Conservation (phyloP, 176 grass and related monocot species). For the Calamus simplicifolius region DNA sequence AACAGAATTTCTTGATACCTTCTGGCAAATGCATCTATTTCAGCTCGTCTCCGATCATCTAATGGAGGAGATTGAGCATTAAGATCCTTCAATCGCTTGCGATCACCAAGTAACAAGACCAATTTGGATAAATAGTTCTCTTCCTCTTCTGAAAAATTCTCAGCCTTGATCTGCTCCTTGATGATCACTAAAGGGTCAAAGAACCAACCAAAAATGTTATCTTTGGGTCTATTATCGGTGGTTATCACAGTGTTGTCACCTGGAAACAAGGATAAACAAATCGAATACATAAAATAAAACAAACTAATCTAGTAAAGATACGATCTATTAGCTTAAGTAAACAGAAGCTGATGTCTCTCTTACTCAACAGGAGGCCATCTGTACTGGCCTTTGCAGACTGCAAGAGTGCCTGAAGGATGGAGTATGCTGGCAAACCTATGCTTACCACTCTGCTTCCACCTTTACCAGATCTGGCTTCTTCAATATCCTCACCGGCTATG, state of each 20-base stretch:
- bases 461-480: slow-evolving; percentile 76
- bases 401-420: slow-evolving; percentile 73
- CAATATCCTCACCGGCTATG: slow-evolving; percentile 64
- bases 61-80: slow-evolving; percentile 41
- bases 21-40: slow-evolving; percentile 77
- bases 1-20: too few species aligned
- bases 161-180: slow-evolving; percentile 90
- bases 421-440: slow-evolving; percentile 84
- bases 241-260: slow-evolving; percentile 71
- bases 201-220: slow-evolving; percentile 72
- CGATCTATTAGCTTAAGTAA: too few species aligned
- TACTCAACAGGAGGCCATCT: slow-evolving; percentile 66
- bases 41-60: slow-evolving; percentile 62
- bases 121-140: slow-evolving; percentile 73
- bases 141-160: slow-evolving; percentile 68
- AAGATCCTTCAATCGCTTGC: slow-evolving; percentile 34
- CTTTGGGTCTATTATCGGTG: slow-evolving; percentile 70
- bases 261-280: slow-evolving; percentile 19
- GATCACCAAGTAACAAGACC: slow-evolving; percentile 61
- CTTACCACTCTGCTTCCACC: slow-evolving; percentile 58
- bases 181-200: slow-evolving; percentile 90
- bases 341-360: too few species aligned
- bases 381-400: slow-evolving; percentile 57
- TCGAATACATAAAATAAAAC: not conserved
- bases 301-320: too few species aligned